Evolutionary conservation across 2,329 filamentous ascomycete genomes (phyloP).

Genomic region (Nigrospora osmanthi): DNA sequence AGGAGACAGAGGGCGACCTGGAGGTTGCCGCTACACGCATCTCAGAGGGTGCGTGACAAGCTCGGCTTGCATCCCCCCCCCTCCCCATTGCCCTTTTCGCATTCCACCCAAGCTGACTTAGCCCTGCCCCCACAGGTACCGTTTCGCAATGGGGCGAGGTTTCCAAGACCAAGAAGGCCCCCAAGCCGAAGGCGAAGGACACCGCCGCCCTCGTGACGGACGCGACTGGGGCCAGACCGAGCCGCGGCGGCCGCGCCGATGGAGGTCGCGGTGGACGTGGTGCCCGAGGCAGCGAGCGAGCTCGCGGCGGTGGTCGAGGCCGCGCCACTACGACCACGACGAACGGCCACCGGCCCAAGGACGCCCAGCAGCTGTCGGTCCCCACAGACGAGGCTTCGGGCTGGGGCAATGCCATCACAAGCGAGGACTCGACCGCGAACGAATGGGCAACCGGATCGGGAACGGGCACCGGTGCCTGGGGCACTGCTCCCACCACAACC

Average conservation of each 20-base stretch:
- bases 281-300: conserved; percentile 45
- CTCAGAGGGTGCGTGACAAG: conserved; percentile 55
- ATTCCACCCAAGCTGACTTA: conserved; percentile 16
- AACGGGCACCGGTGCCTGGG: conserved; percentile 26
- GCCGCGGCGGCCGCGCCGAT: conserved; percentile 52
- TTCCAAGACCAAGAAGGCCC: conserved; percentile 70
- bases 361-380: conserved; percentile 48
- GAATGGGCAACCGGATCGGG: conserved; percentile 25
- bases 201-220: conserved; percentile 43
- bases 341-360: conserved; percentile 55
- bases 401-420: conserved; percentile 43
- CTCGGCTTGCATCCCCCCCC: background rate
- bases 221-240: conserved; percentile 35
- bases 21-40: conserved; percentile 70
- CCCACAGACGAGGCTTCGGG: conserved; percentile 63
- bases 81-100: conserved; percentile 2
- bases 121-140: conserved; percentile 44
- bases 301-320: conserved; percentile 57
- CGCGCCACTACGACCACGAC: conserved; percentile 54
- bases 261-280: conserved; percentile 22
- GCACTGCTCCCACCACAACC: conserved; percentile 18
- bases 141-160: conserved; percentile 83
- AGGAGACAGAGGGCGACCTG: conserved; percentile 79
- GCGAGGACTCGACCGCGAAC: conserved; percentile 28
- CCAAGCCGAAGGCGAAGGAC: conserved; percentile 65